Evolutionary conservation across 2,329 filamentous ascomycete genomes (phyloP), one percentile per base, ranked within the genome.

Genomic region (Fusarium longipes): DNA sequence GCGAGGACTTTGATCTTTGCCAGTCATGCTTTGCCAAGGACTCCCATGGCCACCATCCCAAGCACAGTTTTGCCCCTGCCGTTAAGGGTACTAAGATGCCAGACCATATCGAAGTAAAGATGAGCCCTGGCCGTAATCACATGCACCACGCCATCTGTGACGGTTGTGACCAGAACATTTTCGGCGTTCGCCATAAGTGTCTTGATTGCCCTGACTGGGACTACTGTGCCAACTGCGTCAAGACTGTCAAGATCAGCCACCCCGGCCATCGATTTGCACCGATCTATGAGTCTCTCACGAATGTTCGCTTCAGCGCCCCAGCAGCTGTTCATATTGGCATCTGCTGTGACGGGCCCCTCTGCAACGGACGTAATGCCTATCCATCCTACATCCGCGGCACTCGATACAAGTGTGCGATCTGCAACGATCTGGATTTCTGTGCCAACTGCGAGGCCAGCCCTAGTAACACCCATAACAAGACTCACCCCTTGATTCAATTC

Each of bases 131-230:
- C 69, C 92, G 95, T 63, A 92, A 93, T 77, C 86, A 89, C 73
- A 84, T 86, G 63, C 96, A 99, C 81, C 89, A 92, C 61, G 96
- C 96, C 63, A 89, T 97, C 68, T 99, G 96, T 76, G 96, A 99
- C 82, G 93, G 93, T 38, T 99, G 96, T 78, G 92, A 98, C 73
- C 91, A 89, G 85, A 89, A 88, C 77, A 96, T 99, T 74, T 84
- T 86, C 71, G 96, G 96, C 72, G 86, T 97, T 57, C 95, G 96
- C 71, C 91, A 98, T 87, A 99, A 99, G 85, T 99, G 96, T 78
- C 84, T 98, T 68, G 90, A 93, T 77, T 99, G 96, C 83, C 96
- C 96, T 40, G 96, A 99, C 79, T 99, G 93, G 91, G 96, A 99
- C 75, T 98, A 92, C 81, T 99, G 96, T 83, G 85, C 86, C 24